phyloP scores from a whole-genome alignment of 2,329 filamentous ascomycete genomes.

The Xylariaceae sp. region DNA sequence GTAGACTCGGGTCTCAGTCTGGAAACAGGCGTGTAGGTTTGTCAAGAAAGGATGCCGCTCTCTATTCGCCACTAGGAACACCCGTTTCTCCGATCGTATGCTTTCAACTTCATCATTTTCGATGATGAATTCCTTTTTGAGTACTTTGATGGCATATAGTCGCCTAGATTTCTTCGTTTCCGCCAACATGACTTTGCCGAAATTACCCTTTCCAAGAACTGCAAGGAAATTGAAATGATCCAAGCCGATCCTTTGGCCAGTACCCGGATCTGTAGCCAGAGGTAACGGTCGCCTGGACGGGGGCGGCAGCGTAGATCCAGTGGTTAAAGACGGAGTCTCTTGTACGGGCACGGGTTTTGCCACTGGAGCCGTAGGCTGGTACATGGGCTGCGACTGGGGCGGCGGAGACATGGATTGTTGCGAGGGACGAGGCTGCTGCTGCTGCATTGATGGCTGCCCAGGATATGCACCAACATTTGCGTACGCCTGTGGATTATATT shows the following conservation, averaged over 20 bases:
- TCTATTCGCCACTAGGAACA: constrained; percentile 95
- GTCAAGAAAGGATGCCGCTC: constrained; percentile 94
- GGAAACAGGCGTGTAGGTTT: constrained; percentile 95
- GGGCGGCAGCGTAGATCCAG: constrained; percentile 29
- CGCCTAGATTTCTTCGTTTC: constrained; percentile 91
- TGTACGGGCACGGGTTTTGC: constrained; percentile 37
- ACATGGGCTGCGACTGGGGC: constrained; percentile 27
- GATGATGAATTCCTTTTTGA: constrained; percentile 99
- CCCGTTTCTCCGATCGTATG: constrained; percentile 93
- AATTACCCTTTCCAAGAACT: constrained; percentile 97
- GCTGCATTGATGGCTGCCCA: constrained; percentile 35
- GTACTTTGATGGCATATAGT: constrained; percentile 95
- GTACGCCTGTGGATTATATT: constrained; percentile 77
- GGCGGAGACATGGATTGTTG: constrained; percentile 28
- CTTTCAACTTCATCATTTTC: constrained; percentile 99
- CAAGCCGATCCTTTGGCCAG: constrained; percentile 80
- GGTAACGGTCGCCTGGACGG: constrained; percentile 58
- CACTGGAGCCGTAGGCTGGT: constrained; percentile 25
- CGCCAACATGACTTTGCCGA: constrained; percentile 98
- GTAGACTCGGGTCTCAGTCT: constrained; percentile 96
- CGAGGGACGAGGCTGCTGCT: constrained; percentile 35
- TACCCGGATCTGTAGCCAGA: constrained; percentile 67
- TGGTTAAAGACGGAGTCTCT: constrained; percentile 30
- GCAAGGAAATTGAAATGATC: constrained; percentile 99
- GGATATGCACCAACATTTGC: constrained; percentile 56